Evolutionary conservation across 768 basidiomycete genomes (phyloP).

Genomic region (Scleroderma citrinum): DNA sequence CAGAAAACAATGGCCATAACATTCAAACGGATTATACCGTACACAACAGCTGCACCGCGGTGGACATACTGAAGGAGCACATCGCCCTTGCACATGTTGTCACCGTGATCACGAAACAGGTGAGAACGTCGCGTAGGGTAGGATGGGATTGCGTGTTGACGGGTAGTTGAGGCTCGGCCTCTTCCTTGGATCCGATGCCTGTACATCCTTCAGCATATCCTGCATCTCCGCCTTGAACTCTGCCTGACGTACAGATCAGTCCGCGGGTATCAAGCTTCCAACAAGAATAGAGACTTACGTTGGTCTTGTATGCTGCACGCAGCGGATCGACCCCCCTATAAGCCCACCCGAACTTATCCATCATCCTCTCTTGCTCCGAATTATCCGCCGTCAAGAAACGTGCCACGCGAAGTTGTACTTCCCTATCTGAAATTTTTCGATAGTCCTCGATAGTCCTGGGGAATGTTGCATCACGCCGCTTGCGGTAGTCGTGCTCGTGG

Average conservation of each 20-base stretch:
- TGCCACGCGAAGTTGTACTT: constrained; percentile 45
- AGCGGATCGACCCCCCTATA: constrained; percentile 44
- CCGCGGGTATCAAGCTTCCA: not conserved
- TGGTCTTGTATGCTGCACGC: constrained; percentile 31
- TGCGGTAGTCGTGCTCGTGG: constrained; percentile 18
- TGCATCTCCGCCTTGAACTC: constrained; percentile 19
- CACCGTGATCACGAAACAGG: constrained; percentile 15
- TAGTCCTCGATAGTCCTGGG: constrained; percentile 27
- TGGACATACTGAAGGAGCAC: too few relatives aligned
- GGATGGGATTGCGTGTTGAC: not conserved
- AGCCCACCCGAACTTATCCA: constrained; percentile 46
- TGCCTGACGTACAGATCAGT: constrained; percentile 6
- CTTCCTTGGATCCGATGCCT: constrained; percentile 20
- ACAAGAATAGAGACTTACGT: constrained; percentile 30
- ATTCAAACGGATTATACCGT: too few relatives aligned
- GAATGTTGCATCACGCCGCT: constrained; percentile 29
- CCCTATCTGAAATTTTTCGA: constrained; percentile 29
- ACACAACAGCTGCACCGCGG: too few relatives aligned
- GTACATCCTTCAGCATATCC: constrained; percentile 10
- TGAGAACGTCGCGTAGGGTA: constrained; percentile 12
- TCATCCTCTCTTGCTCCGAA: constrained; percentile 39
- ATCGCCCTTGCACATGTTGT: not conserved
- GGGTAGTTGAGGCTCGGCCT: not conserved
- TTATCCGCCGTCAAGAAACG: constrained; percentile 33
- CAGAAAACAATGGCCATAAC: too few relatives aligned